Base-by-base conservation (phyloP, 2,329 filamentous ascomycete species). In the Dothideomycetes sp. region DNA sequence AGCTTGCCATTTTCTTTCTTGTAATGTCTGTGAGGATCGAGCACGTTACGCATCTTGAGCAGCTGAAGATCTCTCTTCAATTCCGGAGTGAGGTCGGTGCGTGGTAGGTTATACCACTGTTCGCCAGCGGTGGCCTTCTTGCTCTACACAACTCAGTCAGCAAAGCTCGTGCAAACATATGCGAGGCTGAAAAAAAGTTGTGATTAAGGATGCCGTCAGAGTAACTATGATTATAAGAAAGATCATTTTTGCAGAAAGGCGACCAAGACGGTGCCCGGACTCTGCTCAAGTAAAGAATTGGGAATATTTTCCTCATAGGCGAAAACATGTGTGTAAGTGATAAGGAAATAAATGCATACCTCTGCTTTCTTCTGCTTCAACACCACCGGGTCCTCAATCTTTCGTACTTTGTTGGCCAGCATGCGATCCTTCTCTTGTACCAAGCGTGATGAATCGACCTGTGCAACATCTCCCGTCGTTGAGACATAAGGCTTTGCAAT, bases 51-150 rank as follows among this genome's bases (percentile, higher is more conserved):
- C 81, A 95, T 89, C 48, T 85, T 80, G 43, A 98, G 68, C 9
- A 96, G 69, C 61, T 95, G 87, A 37, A 95, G 69, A 57, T 98
- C 89, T 50, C 86, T 75, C 62, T 88, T 94, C 45, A 95, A 69
- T 54, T 93, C 79, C 7, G 86, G 77, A 0, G 87, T 94, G 37
- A 94, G 63, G 37, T 84, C 71, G 18, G 89, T 95, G 52, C 79
- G 79, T 4, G 88, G 88, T 39, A 98, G 70, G 52, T 93, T 75
- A 65, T 82, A 96, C 89, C 89, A 96, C 42, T 83, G 70, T 12
- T 78, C 63, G 33, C 89, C 91, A 37, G 88, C 83, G 45, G 80
- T 83, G 42, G 72, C 67, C 58, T 73, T 76, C 52, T 74, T 73
- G 45, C 67, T 63, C 69, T 73, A 49, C 49, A 49, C 44, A 48